Conservation (phyloP, 139 green algal genomes). For the Chlorella sp. region DNA sequence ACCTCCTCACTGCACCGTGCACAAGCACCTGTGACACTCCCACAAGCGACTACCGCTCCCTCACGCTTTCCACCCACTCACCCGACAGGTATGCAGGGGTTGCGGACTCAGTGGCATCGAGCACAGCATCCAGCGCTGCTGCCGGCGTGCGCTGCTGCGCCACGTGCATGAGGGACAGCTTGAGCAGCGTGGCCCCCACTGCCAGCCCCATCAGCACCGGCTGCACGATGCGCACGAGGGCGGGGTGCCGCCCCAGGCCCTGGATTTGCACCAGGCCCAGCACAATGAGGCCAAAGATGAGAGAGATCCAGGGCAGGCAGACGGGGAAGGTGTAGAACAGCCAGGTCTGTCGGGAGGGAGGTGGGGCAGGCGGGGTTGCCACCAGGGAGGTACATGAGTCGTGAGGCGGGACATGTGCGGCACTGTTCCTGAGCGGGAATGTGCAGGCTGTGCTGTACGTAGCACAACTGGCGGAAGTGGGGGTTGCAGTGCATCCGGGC, state of each 20-base stretch:
- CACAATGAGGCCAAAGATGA: conserved; percentile 11
- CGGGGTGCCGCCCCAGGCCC: conserved; percentile 13
- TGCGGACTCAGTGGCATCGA: not conserved
- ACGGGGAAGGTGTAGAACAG: conserved; percentile 22
- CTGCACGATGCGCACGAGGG: not conserved
- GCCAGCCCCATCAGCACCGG: conserved; percentile 9
- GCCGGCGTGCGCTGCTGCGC: not conserved
- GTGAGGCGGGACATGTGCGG: too few relatives aligned
- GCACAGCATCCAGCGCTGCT: too few relatives aligned
- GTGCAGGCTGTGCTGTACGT: too few relatives aligned
- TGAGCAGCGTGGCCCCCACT: not conserved
- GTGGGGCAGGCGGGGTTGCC: too few relatives aligned
- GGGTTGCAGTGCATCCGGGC: too few relatives aligned
- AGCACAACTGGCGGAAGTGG: too few relatives aligned
- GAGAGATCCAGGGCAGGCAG: conserved; percentile 32
- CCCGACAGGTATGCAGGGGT: not conserved
- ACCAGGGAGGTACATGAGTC: too few relatives aligned
- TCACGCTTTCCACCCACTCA: too few relatives aligned
- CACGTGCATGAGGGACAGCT: conserved; percentile 20
- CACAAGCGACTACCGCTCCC: too few relatives aligned
- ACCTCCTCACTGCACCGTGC: too few relatives aligned
- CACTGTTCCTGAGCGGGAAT: too few relatives aligned
- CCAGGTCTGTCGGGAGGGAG: not conserved
- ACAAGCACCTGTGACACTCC: too few relatives aligned
- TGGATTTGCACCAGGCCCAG: conserved; percentile 20